phyloP scores from a whole-genome alignment of 257 asterid species.

The Solanum appendiculatum region DNA sequence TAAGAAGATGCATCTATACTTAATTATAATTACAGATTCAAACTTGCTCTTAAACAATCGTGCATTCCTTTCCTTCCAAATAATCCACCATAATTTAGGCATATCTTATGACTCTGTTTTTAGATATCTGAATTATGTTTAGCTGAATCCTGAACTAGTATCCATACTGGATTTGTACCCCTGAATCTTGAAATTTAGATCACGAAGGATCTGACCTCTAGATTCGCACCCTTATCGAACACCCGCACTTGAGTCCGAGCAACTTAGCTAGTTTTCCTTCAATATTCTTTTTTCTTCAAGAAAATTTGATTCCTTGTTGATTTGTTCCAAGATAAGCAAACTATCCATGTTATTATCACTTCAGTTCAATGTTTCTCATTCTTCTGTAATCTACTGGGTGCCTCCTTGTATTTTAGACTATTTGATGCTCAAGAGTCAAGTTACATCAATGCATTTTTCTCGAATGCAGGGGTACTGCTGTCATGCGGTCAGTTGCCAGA shows the following conservation, averaged over 20 bases:
- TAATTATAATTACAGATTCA: neutral
- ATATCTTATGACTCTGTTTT: neutral
- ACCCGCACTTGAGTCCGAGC: neutral
- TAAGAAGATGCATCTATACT: neutral
- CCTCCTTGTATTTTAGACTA: neutral
- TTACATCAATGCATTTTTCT: neutral
- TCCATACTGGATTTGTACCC: neutral
- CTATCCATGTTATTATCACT: neutral
- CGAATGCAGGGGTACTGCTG: slow-evolving; percentile 61
- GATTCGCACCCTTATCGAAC: neutral
- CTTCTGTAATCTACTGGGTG: neutral
- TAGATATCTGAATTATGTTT: neutral
- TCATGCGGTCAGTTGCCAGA: slow-evolving; percentile 57
- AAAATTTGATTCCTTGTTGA: neutral
- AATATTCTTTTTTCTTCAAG: neutral
- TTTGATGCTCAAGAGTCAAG: neutral
- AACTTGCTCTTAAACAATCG: neutral
- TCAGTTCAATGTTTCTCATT: neutral
- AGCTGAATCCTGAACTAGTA: neutral
- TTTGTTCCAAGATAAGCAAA: neutral
- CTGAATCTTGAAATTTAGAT: neutral
- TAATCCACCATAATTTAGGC: neutral
- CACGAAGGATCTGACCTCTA: neutral
- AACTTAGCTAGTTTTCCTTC: neutral
- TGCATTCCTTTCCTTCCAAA: neutral